Evolutionary conservation across 1,284 basidiomycete species (phyloP), one percentile per base, ranked within the genome.

Genomic region (Ustilago xerochloae): DNA sequence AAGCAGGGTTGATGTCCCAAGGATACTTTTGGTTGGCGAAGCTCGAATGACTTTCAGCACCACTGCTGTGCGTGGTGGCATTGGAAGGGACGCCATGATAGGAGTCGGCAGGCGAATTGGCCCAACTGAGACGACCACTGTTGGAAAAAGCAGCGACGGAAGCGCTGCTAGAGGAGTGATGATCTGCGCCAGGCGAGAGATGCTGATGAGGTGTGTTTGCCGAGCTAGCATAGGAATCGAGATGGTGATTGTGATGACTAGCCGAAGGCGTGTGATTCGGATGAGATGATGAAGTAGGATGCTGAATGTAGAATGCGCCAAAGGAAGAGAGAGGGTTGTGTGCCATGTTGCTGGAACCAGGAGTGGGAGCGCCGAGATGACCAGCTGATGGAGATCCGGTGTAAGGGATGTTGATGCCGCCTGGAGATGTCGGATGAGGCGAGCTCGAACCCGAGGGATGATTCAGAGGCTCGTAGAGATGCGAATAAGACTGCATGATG

Each of bases 261-360:
- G 30, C 57, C 12, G 53, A 53, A 5, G 65, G 61, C 0, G 48
- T 16, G 22, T 49, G 49, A 22, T 18, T 30, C 4, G 64, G 20
- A 8, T 67, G 70, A 7, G 55, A 57, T 9, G 55, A 57, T 9
- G 66, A 52, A 29, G 53, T 54, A 9, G 65, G 64, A 24, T 74
- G 71, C 33, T 68, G 72, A 32, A 70, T 67, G 54, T 75, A 75
- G 60, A 75, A 75, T 24, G 72, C 63, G 53, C 72, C 72, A 41
- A 70, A 65, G 20, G 72, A 66, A 13, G 72, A 66, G n/a, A 63
- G 28, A 30, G 64, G 63, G 32, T 59, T 72, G 3, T 54, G 55
- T 6, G 60, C 47, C 12, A 63, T 48, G 33, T 39, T 38, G 47
- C 57, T 57, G 3, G 71, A 64, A 5, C 36, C 55, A 20, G 71